Base-by-base conservation (phyloP, 768 basidiomycete species). In the Suillus subalutaceus region DNA sequence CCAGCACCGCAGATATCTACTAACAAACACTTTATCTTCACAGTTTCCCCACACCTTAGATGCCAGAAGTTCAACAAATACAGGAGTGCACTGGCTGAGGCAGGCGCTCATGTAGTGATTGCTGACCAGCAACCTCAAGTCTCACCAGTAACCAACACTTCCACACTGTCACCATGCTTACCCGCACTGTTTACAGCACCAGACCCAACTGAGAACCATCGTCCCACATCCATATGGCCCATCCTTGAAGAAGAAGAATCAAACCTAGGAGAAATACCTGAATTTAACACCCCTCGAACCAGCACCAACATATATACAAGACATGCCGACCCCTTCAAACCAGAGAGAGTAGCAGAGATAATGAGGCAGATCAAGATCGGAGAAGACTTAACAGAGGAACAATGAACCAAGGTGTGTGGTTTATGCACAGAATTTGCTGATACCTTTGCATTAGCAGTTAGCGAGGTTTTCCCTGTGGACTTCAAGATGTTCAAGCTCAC, bases 401-500 rank as follows among this genome's bases (percentile, higher is more conserved):
- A 66, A 6, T 64, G 82, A 63, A 62, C 67, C 0, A 16, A 18
- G 5, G 78, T 82, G 0, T 20, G 37, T 0, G 63, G 56, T 0
- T 59, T 82, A 1, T 40, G 83, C 0, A 44, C 9, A 0, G 64
- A 76, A 41, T 82, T 73, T 62, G 79, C 82, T 0, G 81, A 83
- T 65, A 71, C 75, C 26, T 84, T 82, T 63, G 80, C 81, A 0
- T 68, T 83, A 3, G 74, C 77, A 0, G 66, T 84, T 5, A 73
- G 75, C 23, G 79, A 85, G 65, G 82, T 84, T 3, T 57, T 46
- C 0, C 66, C 69, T 0, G 77, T 83, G 0, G 43, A 32, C 3
- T 41, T 41, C n/a, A 58, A 30, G 40, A n/a, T 20, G 3, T 38
- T 58, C 16, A 59, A 67, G 5, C 57, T 61, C 2, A 63, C 61